A percentile compares a stretch with the other conserved stretches of the same genome.
Evolutionary conservation across 106 monocot genomes (phyloP).

Genomic region (Apostasia shenzhenica): DNA sequence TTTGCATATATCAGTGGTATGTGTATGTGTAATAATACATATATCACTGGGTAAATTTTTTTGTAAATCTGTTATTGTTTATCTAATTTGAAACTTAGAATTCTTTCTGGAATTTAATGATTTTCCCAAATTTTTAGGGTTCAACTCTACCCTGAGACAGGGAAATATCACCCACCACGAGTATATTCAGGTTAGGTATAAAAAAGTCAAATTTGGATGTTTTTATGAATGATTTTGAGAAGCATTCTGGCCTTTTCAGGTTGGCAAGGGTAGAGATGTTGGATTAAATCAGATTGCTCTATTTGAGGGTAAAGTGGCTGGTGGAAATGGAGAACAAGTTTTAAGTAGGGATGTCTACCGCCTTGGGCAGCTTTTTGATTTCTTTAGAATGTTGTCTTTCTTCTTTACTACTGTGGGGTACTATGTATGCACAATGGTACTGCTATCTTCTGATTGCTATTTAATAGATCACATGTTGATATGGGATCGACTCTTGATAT

Average conservation of each 20-base stretch:
- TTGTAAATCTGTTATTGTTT: background rate
- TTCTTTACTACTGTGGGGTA: slow-evolving; percentile 89
- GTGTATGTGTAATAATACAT: too few relatives aligned
- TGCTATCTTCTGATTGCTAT: slow-evolving; percentile 1
- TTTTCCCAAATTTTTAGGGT: slow-evolving; percentile 41
- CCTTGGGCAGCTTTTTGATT: slow-evolving; percentile 93
- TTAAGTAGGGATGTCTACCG: slow-evolving; percentile 92
- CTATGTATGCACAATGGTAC: slow-evolving; percentile 93
- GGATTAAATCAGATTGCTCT: slow-evolving; percentile 95
- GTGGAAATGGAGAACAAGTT: slow-evolving; percentile 98
- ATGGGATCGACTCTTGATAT: background rate
- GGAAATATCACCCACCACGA: slow-evolving; percentile 98
- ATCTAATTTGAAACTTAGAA: background rate
- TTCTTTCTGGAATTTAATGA: background rate
- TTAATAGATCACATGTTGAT: background rate
- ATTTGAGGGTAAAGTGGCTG: slow-evolving; percentile 97
- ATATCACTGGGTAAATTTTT: too few relatives aligned
- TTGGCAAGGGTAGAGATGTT: slow-evolving; percentile 97
- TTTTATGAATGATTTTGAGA: background rate
- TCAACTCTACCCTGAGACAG: slow-evolving; percentile 93
- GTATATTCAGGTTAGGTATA: slow-evolving; percentile 73
- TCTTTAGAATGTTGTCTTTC: slow-evolving; percentile 95
- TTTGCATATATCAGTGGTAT: too few relatives aligned
- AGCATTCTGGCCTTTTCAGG: slow-evolving; percentile 31
- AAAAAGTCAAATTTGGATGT: background rate